phyloP scores from a whole-genome alignment of 495 filamentous ascomycete genomes.

The Cercophora scortea region DNA sequence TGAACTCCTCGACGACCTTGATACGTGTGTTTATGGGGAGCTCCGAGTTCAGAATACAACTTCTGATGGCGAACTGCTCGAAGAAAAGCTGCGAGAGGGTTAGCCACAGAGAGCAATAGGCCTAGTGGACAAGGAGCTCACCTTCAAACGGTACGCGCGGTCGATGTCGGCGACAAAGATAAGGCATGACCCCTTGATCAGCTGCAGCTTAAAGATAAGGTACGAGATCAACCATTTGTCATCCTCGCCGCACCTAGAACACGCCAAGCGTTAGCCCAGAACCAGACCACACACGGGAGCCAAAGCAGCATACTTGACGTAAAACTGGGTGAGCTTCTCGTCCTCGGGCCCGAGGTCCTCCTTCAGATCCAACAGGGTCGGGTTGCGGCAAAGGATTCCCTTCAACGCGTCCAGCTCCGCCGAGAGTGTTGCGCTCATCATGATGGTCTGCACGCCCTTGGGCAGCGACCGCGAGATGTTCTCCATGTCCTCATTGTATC shows the following conservation, averaged over 20 bases:
- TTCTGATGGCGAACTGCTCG: slow-evolving; percentile 91
- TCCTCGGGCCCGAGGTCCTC: slow-evolving; percentile 59
- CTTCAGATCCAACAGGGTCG: slow-evolving; percentile 67
- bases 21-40: slow-evolving; percentile 86
- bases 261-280: not conserved
- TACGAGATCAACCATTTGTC: slow-evolving; percentile 94
- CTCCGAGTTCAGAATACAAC: slow-evolving; percentile 92
- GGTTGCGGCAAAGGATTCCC: slow-evolving; percentile 76
- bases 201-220: slow-evolving; percentile 87
- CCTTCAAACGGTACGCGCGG: slow-evolving; percentile 82
- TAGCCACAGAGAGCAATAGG: no score
- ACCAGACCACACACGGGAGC: slow-evolving; percentile 26
- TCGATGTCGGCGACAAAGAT: slow-evolving; percentile 94
- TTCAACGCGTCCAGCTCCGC: slow-evolving; percentile 81
- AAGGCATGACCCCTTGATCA: slow-evolving; percentile 91
- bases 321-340: slow-evolving; percentile 72
- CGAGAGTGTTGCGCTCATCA: slow-evolving; percentile 90
- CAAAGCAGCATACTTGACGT: slow-evolving; percentile 51
- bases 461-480: slow-evolving; percentile 67
- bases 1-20: slow-evolving; percentile 96
- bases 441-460: slow-evolving; percentile 76
- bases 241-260: slow-evolving; percentile 64
- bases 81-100: slow-evolving; percentile 55
- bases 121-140: no score
- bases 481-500: slow-evolving; percentile 84